These are phyloP conservation scores for Cenchrus fungigraminus DNA, from an alignment of 176 grass and related monocot species.

Conservation along the genomic window DNA sequence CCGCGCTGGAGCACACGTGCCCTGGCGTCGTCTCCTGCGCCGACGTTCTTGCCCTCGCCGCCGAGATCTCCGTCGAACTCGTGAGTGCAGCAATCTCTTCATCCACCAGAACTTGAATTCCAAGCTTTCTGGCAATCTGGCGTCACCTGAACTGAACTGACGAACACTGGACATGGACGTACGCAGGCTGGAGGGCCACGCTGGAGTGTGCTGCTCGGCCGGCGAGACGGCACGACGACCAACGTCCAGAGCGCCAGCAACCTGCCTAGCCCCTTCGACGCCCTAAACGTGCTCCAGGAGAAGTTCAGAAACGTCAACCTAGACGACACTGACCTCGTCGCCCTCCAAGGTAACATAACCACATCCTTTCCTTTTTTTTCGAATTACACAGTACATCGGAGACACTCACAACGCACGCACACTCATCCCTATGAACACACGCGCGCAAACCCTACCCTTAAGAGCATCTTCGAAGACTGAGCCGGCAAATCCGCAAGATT, in stretches of 20 bases:
- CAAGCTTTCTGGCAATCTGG: neutral
- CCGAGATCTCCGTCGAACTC: conserved; percentile 34
- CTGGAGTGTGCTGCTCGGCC: conserved; percentile 20
- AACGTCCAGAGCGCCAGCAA: conserved; percentile 29
- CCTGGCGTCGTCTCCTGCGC: conserved; percentile 42
- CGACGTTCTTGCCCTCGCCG: conserved; percentile 32
- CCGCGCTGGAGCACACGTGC: conserved; percentile 9
- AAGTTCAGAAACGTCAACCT: conserved; percentile 62
- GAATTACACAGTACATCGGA: no score
- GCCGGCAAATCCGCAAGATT: no score
- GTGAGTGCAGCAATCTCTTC: neutral
- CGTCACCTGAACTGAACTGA: neutral
- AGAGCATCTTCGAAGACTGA: no score
- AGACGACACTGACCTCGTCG: conserved; percentile 50
- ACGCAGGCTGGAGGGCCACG: neutral
- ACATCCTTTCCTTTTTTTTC: no score
- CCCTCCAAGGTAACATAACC: conserved; percentile 41
- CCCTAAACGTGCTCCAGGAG: conserved; percentile 19
- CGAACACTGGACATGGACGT: neutral
- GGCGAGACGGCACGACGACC: neutral
- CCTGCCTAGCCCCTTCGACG: conserved; percentile 53
- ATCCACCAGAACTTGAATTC: neutral
- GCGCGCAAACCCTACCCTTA: no score
- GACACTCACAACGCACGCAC: no score
- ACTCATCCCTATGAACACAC: no score